Conservation (phyloP, 2,329 filamentous ascomycete species). For the Allantophomopsis cytisporea region DNA sequence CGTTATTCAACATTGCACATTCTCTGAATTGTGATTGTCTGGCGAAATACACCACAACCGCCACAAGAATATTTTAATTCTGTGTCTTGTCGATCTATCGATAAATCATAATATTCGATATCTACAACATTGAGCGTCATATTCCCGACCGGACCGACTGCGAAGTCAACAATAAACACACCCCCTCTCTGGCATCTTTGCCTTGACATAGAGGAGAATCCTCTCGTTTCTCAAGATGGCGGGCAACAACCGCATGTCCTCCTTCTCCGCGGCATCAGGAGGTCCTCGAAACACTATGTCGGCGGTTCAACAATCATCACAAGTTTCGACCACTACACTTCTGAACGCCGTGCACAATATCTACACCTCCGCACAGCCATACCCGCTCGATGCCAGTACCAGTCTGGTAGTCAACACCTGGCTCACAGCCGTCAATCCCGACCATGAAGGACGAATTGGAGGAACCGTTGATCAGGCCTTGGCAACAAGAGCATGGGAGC, state of each 20-base stretch:
- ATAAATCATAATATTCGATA: too few relatives aligned
- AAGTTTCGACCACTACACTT: conserved; percentile 85
- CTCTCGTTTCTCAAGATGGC: conserved; percentile 9
- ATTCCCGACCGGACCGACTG: too few relatives aligned
- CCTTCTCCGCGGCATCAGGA: conserved; percentile 53
- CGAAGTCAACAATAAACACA: background rate
- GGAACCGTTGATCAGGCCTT: conserved; percentile 72
- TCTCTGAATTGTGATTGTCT: too few relatives aligned
- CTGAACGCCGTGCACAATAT: conserved; percentile 86
- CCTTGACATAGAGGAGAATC: too few relatives aligned
- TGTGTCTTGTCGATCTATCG: too few relatives aligned
- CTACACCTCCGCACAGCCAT: conserved; percentile 72
- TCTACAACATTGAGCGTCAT: too few relatives aligned
- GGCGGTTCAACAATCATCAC: conserved; percentile 54
- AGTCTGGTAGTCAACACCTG: conserved; percentile 93
- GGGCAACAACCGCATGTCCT: conserved; percentile 30
- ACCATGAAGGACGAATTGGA: conserved; percentile 54
- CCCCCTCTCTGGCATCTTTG: conserved; percentile 3
- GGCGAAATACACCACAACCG: too few relatives aligned
- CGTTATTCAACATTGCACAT: background rate
- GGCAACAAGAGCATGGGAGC: conserved; percentile 82
- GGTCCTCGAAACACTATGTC: conserved; percentile 37
- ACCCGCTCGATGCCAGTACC: conserved; percentile 76
- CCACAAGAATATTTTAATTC: too few relatives aligned
- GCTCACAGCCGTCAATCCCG: conserved; percentile 65